Evolutionary conservation across 1,284 basidiomycete genomes (phyloP).

Genomic region (Sanguinoderma infundibulare): DNA sequence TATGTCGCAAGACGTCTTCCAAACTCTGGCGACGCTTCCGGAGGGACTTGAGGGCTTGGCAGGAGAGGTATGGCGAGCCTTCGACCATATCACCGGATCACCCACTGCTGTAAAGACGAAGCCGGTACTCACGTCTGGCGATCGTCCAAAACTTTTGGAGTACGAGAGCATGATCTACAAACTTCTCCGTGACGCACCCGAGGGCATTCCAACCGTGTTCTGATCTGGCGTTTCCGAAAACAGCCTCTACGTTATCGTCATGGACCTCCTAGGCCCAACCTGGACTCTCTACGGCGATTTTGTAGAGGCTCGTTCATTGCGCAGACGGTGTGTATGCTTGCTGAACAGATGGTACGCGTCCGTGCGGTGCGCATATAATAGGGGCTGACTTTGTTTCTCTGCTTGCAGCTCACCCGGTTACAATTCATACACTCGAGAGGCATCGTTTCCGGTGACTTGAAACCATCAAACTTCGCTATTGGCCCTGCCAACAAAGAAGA

Average conservation of each 20-base stretch:
- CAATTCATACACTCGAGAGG: not conserved
- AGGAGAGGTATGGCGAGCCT: not conserved
- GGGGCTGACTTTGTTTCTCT: not conserved
- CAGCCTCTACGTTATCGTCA: not conserved
- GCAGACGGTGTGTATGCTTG: not conserved
- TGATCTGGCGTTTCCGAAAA: not conserved
- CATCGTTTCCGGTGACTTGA: not conserved
- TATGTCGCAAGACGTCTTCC: too few species aligned
- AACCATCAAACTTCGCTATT: not conserved
- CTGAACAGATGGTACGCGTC: not conserved
- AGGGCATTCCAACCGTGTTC: not conserved
- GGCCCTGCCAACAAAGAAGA: not conserved
- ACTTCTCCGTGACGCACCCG: not conserved
- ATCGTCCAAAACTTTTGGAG: not conserved
- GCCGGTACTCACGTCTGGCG: not conserved
- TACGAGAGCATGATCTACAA: not conserved
- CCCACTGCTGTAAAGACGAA: not conserved
- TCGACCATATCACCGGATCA: not conserved
- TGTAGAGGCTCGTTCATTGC: not conserved
- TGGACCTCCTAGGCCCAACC: not conserved
- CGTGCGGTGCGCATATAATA: too few species aligned
- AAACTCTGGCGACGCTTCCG: too few species aligned
- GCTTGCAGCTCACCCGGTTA: not conserved
- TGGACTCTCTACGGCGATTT: not conserved
- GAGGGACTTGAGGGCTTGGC: too few species aligned